phyloP scores from a whole-genome alignment of 345 rosid species.

The Heritiera littoralis region DNA sequence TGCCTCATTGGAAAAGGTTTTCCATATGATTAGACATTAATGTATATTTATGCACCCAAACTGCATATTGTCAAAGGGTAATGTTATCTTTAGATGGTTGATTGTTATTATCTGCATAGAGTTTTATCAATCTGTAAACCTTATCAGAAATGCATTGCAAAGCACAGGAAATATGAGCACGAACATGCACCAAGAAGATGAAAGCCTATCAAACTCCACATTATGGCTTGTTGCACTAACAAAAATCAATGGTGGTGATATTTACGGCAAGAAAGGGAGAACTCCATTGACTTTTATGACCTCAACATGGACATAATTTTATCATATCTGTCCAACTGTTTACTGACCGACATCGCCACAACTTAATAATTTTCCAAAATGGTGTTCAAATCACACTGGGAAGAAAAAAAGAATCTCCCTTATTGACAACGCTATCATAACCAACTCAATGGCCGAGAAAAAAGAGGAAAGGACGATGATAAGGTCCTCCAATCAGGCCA shows the following conservation, averaged over 20 bases:
- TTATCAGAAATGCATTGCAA: not conserved
- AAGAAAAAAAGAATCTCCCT: slow-evolving; percentile 4
- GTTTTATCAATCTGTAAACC: not conserved
- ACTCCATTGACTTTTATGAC: not conserved
- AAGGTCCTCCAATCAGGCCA: slow-evolving; percentile 23
- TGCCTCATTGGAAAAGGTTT: not conserved
- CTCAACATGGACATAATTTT: not conserved
- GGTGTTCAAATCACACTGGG: not conserved
- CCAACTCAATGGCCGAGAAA: slow-evolving; percentile 29
- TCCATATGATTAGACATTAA: not conserved
- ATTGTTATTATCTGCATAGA: not conserved
- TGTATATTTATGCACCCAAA: not conserved
- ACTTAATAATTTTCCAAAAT: not conserved
- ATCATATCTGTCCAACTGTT: not conserved
- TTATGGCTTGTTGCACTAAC: not conserved
- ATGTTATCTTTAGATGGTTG: not conserved
- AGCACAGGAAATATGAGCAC: not conserved
- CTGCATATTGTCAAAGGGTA: not conserved
- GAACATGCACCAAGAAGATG: not conserved
- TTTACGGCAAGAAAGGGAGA: not conserved
- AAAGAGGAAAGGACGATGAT: slow-evolving; percentile 18
- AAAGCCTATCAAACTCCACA: not conserved
- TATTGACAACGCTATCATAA: slow-evolving; percentile 12
- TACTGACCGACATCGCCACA: slow-evolving; percentile 1
- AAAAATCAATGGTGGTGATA: not conserved